Conservation (phyloP, 2,329 filamentous ascomycete genomes). For the Xylaria sp. region DNA sequence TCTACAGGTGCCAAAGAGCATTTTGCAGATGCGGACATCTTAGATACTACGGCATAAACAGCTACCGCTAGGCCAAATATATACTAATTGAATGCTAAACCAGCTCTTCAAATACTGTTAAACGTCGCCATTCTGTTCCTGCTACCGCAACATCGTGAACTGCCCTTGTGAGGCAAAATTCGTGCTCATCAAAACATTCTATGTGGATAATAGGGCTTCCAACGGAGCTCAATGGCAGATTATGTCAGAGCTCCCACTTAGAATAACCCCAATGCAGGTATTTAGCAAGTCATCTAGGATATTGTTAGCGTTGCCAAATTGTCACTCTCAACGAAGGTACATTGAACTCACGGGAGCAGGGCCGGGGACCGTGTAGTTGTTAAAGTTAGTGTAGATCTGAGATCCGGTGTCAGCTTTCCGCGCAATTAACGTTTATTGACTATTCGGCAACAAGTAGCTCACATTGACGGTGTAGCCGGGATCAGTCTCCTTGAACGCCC, state of each 20-base stretch:
- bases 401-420: constrained; percentile 4
- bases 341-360: constrained; percentile 36
- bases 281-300: constrained; percentile 33
- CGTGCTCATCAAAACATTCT: no score
- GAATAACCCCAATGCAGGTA: background rate
- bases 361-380: constrained; percentile 40
- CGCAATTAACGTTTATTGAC: background rate
- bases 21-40: background rate
- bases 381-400: constrained; percentile 40
- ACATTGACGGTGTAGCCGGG: constrained; percentile 42
- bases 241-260: background rate
- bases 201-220: background rate
- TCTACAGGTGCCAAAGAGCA: background rate
- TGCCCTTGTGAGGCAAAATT: no score
- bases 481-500: constrained; percentile 37
- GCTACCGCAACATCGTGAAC: background rate
- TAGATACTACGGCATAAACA: background rate
- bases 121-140: background rate
- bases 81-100: constrained; percentile 23
- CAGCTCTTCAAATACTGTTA: background rate
- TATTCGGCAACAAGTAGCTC: background rate
- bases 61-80: constrained; percentile 6
- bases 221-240: background rate
- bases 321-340: background rate
- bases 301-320: constrained; percentile 15